Evolutionary conservation across 2,329 filamentous ascomycete species (phyloP), one percentile per base, ranked within the genome.

Genomic region (Sarocladiaceae sp.): DNA sequence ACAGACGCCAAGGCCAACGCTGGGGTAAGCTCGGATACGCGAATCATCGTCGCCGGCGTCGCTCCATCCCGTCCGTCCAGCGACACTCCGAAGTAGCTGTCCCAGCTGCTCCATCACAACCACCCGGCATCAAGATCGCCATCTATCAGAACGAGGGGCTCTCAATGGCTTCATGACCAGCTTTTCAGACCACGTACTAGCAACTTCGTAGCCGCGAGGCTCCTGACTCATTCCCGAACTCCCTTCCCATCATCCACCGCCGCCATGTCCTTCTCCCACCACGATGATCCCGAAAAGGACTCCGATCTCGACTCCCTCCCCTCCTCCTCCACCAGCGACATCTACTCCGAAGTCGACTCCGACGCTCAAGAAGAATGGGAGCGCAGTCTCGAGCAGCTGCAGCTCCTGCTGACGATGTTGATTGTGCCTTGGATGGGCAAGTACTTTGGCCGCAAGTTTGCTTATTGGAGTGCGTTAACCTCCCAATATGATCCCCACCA

Each of bases 281-380:
- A 63, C 49, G 71, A 72, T 62, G 43, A 44, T 15, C 54, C 65
- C 27, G 73, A 80, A 46, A 67, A 73, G 47, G 52, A 47, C 45
- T 74, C 79, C 52, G 78, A 82, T 5, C 57, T 83, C 54, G 78
- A 81, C 59, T 82, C 80, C 44, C 71, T 85, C 18, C 79, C 81
- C 18, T 84, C 82, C 45, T 68, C 74, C 39, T 74, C 75, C 15
- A 77, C 71, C 51, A 74, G 74, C 42, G 80, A 83, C 27, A 55
- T 68, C 42, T 71, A 71, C 52, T 72, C 69, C 24, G 79, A 84
- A 41, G 72, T 74, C 48, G 72, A 84, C 48, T 88, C 85, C 31
- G 91, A 97, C 60, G 93, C 93, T 9, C 91, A 98, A 65, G 78
- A 79, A 49, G 91, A 98, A 67, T 98, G 93, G 93, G 85, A 91